Evolutionary conservation across 2,329 filamentous ascomycete genomes (phyloP), one percentile per base, ranked within the genome.

Genomic region (Verticillium isaacii): DNA sequence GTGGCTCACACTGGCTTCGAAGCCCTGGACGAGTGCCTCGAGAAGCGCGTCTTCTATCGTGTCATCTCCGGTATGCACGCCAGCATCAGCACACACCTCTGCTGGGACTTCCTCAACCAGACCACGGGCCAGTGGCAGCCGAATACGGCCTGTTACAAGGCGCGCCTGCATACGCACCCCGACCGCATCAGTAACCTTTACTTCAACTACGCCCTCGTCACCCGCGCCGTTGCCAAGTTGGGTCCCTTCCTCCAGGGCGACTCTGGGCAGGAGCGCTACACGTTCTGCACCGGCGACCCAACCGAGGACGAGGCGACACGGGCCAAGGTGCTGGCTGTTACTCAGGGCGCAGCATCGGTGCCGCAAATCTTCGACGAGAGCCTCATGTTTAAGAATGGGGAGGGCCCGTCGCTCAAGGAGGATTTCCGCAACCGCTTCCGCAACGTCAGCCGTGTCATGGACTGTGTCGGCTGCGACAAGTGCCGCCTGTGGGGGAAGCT

Each of bases 391-490:
- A 91, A 91, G 72, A 89, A 89, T 66, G 86, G 86, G 61, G 86
- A 89, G 72, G 86, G 86, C 1, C 85, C 90, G 2, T 91, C 86
- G 2, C 79, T 99, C 62, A 99, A 98, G 75, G 94, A 98, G 72
- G 95, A 99, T 72, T 99, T 99, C 82, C 90, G 92, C 69, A 95
- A 96, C 75, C 91, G 95, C 17, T 99, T 99, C 83, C 88, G 95
- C 72, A 99, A 99, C 73, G 91, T 99, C 64, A 96, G 91, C 74
- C 88, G 95, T 50, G 84, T 98, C 66, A 99, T 99, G 95, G 95
- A 99, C 75, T 99, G 95, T 68, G 94, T 98, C 23, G 95, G 95
- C 55, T 99, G 95, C 75, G 95, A 99, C 79, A 99, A 99, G 79
- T 99, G 95, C 77, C 88, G 95, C 9, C 87, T 99, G 2, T 99